Evolutionary conservation across 768 basidiomycete genomes (phyloP).

Genomic region (Boletus subparvulus): DNA sequence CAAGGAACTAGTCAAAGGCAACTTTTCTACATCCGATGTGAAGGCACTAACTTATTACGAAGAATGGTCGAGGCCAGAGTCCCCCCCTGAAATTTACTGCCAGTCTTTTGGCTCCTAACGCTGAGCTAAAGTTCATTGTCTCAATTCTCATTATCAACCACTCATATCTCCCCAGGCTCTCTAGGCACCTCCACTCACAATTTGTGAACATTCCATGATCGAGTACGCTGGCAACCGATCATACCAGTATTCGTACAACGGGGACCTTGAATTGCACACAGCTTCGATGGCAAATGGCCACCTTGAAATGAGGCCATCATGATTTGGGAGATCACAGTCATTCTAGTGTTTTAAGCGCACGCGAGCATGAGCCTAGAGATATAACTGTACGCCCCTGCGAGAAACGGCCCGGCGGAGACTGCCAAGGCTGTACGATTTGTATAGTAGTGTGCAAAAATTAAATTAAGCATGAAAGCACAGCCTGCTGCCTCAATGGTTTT

Average conservation of each 20-base stretch:
- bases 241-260: no score
- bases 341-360: not conserved
- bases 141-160: not conserved
- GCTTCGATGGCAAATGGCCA: no score
- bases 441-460: no score
- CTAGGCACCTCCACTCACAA: no score
- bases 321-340: not conserved
- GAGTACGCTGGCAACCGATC: not conserved
- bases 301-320: no score
- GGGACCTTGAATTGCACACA: not conserved
- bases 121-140: no score
- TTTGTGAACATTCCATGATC: not conserved
- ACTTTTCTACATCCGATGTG: not conserved
- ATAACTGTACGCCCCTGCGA: not conserved
- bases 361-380: no score
- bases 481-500: no score
- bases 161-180: not conserved
- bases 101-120: not conserved
- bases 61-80: not conserved
- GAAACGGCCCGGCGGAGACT: not conserved
- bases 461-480: not conserved
- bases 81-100: no score
- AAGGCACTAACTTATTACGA: not conserved
- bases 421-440: not conserved
- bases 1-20: no score